Evolutionary conservation across 768 basidiomycete species (phyloP), one percentile per base, ranked within the genome.

Genomic region (Suillus luteus): DNA sequence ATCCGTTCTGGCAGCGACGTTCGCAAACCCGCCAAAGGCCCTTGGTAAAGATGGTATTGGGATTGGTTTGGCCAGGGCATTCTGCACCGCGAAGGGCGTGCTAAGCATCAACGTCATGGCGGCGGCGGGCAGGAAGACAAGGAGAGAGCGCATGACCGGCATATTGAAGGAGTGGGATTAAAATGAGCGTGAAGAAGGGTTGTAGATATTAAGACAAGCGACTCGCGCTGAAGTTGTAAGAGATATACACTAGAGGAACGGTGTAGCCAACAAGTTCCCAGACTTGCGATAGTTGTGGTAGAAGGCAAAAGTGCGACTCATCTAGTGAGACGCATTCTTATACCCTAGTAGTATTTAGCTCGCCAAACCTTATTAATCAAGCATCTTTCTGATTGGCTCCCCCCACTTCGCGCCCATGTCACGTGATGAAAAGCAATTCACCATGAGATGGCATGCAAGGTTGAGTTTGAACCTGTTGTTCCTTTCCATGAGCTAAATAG

Each of bases 71-170:
- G 76, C 78, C 41, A 73, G 54, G 24, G 68, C 70, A 12, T 63
- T 51, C 6, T 66, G 62, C 22, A 71, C 62, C 5, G 65, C 43
- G n/a, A 69, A 37, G n/a, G 65, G 59, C 17, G 68, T 52, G 59
- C 76, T 74, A 65, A 76, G 66, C 62, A 80, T 69, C 52, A 76
- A 70, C 55, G 77, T 71, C 66, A 85, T 74, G 63, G 72, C 75
- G 64, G 79, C 68, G 55, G 79, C 76, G 69, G 81, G 75, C 57
- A 82, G 69, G 62, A 77, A 77, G 70, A 82, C 63, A 65, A 79
- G 71, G 64, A 81, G 62, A 67, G 76, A 72, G 66, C 76, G 80
- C 69, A 72, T 70, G 69, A 79, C 61, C 65, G 76, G 69, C 77
- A 79, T 77, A 55, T n/a, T 33, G 60, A 62, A 64, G 49, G 49